A percentile compares a stretch with the other conserved stretches of the same genome.
phyloP scores from a whole-genome alignment of 345 rosid species.

The Erysimum cheiranthoides region DNA sequence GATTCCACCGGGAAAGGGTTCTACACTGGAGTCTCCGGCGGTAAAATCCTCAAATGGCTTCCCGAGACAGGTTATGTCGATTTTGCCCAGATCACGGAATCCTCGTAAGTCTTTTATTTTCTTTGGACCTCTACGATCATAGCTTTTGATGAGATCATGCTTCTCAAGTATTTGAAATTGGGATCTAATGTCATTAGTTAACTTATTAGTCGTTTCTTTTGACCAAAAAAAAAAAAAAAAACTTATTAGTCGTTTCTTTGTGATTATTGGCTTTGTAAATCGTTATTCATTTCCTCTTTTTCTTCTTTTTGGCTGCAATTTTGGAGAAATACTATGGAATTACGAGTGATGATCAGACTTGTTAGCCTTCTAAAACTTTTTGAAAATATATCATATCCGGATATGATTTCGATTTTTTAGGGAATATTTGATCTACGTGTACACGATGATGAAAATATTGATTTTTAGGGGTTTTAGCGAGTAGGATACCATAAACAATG shows the following conservation, averaged over 20 bases:
- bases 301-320: background rate
- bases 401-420: background rate
- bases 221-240: too few species aligned
- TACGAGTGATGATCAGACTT: background rate
- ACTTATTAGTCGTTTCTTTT: background rate
- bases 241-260: background rate
- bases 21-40: slow-evolving; percentile 54
- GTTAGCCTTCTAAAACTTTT: background rate
- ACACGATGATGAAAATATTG: background rate
- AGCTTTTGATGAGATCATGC: slow-evolving; percentile 1
- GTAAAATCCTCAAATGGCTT: slow-evolving; percentile 48
- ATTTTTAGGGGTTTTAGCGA: background rate
- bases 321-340: background rate
- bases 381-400: background rate
- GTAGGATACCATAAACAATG: background rate
- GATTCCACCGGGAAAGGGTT: slow-evolving; percentile 50
- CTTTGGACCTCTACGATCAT: slow-evolving; percentile 11
- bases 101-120: slow-evolving; percentile 31
- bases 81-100: slow-evolving; percentile 40
- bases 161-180: background rate
- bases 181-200: background rate
- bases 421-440: background rate
- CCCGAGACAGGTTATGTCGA: slow-evolving; percentile 44
- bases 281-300: background rate
- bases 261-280: background rate